Percentiles rank a stretch among this genome's conserved stretches.
Evolutionary conservation across 2,329 filamentous ascomycete species (phyloP).

Genomic region (Corinectria fuckeliana): DNA sequence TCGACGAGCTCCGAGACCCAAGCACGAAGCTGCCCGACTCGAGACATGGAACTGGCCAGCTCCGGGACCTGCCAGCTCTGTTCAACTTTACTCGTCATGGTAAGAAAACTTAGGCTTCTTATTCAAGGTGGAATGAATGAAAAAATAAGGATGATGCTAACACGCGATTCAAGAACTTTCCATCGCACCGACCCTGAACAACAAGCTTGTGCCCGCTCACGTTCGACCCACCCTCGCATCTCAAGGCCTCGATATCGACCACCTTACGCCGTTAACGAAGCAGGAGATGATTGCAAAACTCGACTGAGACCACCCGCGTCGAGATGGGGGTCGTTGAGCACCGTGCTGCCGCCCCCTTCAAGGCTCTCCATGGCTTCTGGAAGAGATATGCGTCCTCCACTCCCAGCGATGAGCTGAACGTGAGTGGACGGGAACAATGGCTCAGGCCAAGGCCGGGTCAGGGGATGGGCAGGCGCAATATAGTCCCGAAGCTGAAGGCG

Average conservation of each 20-base stretch:
- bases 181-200: slow-evolving; percentile 88
- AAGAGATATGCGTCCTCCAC: slow-evolving; percentile 40
- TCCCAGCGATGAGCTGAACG: slow-evolving; percentile 40
- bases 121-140: neutral
- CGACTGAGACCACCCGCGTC: slow-evolving; percentile 68
- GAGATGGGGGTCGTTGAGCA: slow-evolving; percentile 42
- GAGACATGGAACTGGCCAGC: slow-evolving; percentile 80
- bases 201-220: slow-evolving; percentile 85
- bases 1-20: slow-evolving; percentile 95
- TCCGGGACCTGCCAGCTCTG: slow-evolving; percentile 82
- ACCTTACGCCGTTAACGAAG: slow-evolving; percentile 88
- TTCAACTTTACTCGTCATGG: slow-evolving; percentile 96
- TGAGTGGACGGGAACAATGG: slow-evolving; percentile 39
- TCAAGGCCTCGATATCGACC: slow-evolving; percentile 89
- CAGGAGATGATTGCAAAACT: slow-evolving; percentile 98
- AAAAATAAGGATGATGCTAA: slow-evolving; percentile 25
- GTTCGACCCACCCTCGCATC: slow-evolving; percentile 75
- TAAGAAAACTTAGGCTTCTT: slow-evolving; percentile 54
- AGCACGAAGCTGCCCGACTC: slow-evolving; percentile 91
- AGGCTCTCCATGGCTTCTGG: slow-evolving; percentile 41
- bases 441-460: slow-evolving; percentile 38
- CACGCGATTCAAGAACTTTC: slow-evolving; percentile 75
- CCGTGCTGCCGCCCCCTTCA: slow-evolving; percentile 40
- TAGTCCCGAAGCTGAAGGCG: slow-evolving; percentile 39
- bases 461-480: slow-evolving; percentile 39